Percentiles rank a stretch among this genome's conserved stretches.
Evolutionary conservation across 1,284 basidiomycete species (phyloP).

Genomic region (Hymenochaete sp.): DNA sequence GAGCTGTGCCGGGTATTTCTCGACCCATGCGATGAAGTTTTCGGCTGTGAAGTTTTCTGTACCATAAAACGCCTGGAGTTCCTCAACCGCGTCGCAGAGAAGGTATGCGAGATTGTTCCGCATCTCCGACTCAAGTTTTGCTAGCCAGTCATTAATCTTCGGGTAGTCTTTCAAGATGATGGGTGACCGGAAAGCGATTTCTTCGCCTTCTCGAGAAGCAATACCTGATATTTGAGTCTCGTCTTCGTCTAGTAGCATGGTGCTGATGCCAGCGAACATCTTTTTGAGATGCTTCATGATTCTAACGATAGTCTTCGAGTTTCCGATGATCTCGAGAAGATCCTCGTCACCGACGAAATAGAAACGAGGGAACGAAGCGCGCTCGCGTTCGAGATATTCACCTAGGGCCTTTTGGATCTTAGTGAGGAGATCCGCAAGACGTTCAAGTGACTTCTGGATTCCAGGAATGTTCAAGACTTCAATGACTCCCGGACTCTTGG

Average conservation of each 20-base stretch:
- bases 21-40: slow-evolving; percentile 83
- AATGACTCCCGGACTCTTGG: slow-evolving; percentile 96
- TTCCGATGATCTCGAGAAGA: slow-evolving; percentile 96
- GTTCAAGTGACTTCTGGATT: slow-evolving; percentile 95
- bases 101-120: slow-evolving; percentile 81
- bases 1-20: slow-evolving; percentile 89
- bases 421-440: slow-evolving; percentile 89
- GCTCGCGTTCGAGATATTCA: slow-evolving; percentile 96
- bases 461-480: slow-evolving; percentile 96
- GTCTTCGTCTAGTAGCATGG: slow-evolving; percentile 83
- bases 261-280: slow-evolving; percentile 98
- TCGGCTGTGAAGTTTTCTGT: slow-evolving; percentile 48
- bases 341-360: slow-evolving; percentile 99
- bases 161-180: slow-evolving; percentile 88
- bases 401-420: slow-evolving; percentile 99
- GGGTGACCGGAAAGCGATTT: slow-evolving; percentile 76
- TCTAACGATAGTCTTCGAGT: slow-evolving; percentile 95
- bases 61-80: slow-evolving; percentile 79
- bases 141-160: slow-evolving; percentile 99
- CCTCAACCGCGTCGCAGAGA: slow-evolving; percentile 70
- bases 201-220: slow-evolving; percentile 92
- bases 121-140: slow-evolving; percentile 91
- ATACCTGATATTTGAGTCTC: slow-evolving; percentile 83
- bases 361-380: slow-evolving; percentile 96
- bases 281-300: slow-evolving; percentile 99